Percentiles rank a stretch among this genome's conserved stretches.
Conservation (phyloP, 345 rosid species). For the Alliaria petiolata region DNA sequence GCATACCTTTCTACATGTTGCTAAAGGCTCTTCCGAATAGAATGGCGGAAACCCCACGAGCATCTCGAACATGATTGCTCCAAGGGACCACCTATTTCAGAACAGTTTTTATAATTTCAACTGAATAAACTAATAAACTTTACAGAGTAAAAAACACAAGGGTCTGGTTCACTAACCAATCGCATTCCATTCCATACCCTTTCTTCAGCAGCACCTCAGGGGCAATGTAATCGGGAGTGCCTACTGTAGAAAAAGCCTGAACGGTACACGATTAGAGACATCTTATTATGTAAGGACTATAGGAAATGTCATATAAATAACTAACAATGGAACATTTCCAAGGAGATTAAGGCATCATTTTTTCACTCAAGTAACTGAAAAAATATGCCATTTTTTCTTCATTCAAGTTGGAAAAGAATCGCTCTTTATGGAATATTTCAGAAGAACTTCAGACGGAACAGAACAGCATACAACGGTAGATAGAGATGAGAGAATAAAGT, state of each 20-base stretch:
- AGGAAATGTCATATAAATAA: neutral
- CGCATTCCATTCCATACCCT: slow-evolving; percentile 51
- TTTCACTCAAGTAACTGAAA: neutral
- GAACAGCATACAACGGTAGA: neutral
- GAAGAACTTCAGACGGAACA: neutral
- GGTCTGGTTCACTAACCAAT: slow-evolving; percentile 36
- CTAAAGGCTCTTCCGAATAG: slow-evolving; percentile 44
- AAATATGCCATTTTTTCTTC: neutral
- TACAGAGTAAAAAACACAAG: slow-evolving; percentile 6
- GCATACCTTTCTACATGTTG: slow-evolving; percentile 48
- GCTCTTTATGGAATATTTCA: neutral
- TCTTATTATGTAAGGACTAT: neutral
- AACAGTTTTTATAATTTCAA: slow-evolving; percentile 13
- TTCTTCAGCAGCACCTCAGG: slow-evolving; percentile 48
- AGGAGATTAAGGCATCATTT: neutral
- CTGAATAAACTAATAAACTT: slow-evolving; percentile 6
- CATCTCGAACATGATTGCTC: slow-evolving; percentile 52
- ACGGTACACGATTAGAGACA: slow-evolving; percentile 17
- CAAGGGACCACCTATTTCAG: slow-evolving; percentile 45
- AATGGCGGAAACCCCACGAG: slow-evolving; percentile 52
- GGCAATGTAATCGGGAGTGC: slow-evolving; percentile 50
- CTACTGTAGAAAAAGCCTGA: slow-evolving; percentile 48
- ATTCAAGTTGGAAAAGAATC: neutral
- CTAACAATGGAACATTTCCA: neutral
- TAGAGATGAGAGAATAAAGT: slow-evolving; percentile 11